A percentile compares a stretch with the other conserved stretches of the same genome.
Conservation (phyloP, 2,329 filamentous ascomycete species). For the Penicillium sp. region DNA sequence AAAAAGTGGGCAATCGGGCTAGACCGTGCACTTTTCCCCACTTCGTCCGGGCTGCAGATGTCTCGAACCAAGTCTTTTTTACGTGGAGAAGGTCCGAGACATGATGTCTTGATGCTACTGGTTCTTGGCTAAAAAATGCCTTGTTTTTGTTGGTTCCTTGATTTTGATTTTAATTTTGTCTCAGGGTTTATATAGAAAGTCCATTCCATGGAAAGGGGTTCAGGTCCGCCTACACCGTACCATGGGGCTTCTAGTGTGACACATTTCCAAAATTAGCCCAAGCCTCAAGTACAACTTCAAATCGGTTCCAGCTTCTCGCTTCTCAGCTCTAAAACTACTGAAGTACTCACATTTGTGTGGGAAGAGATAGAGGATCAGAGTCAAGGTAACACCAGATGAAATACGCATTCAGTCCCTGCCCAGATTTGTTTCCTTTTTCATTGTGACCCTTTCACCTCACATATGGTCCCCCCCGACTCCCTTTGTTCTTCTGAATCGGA, state of each 20-base stretch:
- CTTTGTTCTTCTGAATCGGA: conserved; percentile 4
- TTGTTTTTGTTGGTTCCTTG: background rate
- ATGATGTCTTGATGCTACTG: background rate
- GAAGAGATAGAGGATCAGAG: background rate
- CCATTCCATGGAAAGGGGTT: background rate
- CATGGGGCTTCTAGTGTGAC: background rate
- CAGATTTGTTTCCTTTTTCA: background rate
- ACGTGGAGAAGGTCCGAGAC: background rate
- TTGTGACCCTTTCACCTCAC: conserved; percentile 1
- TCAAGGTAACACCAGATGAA: conserved; percentile 13
- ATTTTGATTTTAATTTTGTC: background rate
- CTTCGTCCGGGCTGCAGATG: background rate
- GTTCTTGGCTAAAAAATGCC: background rate
- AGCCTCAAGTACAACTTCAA: background rate
- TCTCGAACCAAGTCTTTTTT: background rate
- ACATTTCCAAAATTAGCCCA: background rate
- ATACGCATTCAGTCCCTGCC: conserved; percentile 3
- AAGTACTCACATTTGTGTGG: too few relatives aligned
- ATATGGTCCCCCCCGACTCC: background rate
- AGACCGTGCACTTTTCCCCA: background rate
- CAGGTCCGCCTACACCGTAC: too few relatives aligned
- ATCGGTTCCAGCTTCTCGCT: background rate
- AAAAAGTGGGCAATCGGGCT: background rate
- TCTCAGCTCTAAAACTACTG: too few relatives aligned
- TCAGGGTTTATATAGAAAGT: background rate